Evolutionary conservation across 257 asterid species (phyloP).

Genomic region (Voacanga thouarsii): DNA sequence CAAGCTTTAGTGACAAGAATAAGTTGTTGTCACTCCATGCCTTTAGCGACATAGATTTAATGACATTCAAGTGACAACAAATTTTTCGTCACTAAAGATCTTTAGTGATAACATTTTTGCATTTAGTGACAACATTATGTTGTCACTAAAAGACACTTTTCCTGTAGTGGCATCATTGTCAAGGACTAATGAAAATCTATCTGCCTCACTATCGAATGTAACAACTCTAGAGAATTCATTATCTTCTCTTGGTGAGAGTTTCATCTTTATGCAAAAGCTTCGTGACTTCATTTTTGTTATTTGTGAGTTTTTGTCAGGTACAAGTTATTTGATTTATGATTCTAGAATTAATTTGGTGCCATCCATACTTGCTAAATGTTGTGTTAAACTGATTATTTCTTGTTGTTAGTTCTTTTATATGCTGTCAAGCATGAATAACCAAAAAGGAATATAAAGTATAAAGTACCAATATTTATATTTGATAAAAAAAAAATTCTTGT

Average conservation of each 20-base stretch:
- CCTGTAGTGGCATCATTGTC: conserved; percentile 47
- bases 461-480: not conserved
- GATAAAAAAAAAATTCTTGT: not conserved
- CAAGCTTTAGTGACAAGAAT: no score
- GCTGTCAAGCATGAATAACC: not conserved
- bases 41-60: no score
- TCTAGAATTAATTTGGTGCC: conserved; percentile 20
- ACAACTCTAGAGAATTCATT: conserved; percentile 65
- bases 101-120: no score
- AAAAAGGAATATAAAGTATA: not conserved
- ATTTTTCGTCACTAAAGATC: no score
- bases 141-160: no score
- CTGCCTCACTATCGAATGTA: conserved; percentile 71
- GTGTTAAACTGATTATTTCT: conserved; percentile 3
- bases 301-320: conserved; percentile 97
- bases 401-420: not conserved
- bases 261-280: conserved; percentile 98
- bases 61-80: no score
- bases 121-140: no score
- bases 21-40: no score
- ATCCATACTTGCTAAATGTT: conserved; percentile 16
- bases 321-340: conserved; percentile 39
- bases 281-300: conserved; percentile 93
- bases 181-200: conserved; percentile 70
- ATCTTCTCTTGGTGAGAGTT: conserved; percentile 93